These are phyloP conservation scores for Terana coerulea DNA, from an alignment of 768 basidiomycete genomes.

Conservation along the genomic window DNA sequence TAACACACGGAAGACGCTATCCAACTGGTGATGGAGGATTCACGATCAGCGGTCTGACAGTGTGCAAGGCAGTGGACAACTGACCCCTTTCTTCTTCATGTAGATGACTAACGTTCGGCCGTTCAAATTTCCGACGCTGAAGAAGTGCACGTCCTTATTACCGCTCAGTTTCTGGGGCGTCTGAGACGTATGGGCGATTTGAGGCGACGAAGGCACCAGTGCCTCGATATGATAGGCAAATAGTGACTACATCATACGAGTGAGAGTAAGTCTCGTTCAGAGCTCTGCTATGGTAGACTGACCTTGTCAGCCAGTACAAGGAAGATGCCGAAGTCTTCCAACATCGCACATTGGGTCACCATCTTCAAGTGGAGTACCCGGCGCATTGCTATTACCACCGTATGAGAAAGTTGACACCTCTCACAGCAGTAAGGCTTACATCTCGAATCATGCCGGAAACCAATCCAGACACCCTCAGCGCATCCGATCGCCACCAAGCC, in stretches of 20 bases:
- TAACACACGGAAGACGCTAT: slow-evolving; percentile 95
- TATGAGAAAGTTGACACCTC: slow-evolving; percentile 2
- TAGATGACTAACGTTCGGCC: slow-evolving; percentile 89
- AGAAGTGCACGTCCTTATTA: slow-evolving; percentile 91
- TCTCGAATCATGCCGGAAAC: slow-evolving; percentile 81
- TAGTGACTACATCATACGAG: slow-evolving; percentile 50
- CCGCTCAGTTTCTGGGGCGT: slow-evolving; percentile 90
- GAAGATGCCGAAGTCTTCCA: slow-evolving; percentile 96
- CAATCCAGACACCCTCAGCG: slow-evolving; percentile 95
- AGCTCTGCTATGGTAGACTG: neutral
- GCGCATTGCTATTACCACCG: slow-evolving; percentile 61
- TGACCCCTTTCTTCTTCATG: slow-evolving; percentile 90
- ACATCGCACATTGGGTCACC: slow-evolving; percentile 93
- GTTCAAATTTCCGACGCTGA: slow-evolving; percentile 85
- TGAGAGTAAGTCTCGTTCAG: neutral
- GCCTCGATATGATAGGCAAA: slow-evolving; percentile 97
- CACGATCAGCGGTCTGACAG: slow-evolving; percentile 5
- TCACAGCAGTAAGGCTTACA: slow-evolving; percentile 46
- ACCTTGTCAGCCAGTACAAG: slow-evolving; percentile 93
- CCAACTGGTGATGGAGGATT: slow-evolving; percentile 40
- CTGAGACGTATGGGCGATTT: slow-evolving; percentile 62
- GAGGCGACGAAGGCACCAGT: slow-evolving; percentile 82
- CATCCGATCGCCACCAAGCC: slow-evolving; percentile 91
- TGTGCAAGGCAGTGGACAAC: slow-evolving; percentile 21
- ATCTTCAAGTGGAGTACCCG: slow-evolving; percentile 91